Conservation (phyloP, 129 eudicot species). For the Glebionis coronaria region DNA sequence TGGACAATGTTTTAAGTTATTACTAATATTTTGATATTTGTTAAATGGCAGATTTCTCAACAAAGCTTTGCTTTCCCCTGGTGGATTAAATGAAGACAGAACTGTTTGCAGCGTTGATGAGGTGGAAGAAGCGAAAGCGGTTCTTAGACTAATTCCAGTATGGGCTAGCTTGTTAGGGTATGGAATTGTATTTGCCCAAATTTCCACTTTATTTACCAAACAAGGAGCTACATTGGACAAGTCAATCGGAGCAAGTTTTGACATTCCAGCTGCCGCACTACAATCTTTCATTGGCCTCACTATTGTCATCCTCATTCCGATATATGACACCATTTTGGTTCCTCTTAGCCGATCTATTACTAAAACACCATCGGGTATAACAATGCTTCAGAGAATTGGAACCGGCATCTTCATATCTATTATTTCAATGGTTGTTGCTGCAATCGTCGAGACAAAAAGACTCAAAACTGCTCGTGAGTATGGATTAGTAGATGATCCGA, state of each 20-base stretch:
- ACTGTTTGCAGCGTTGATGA: constrained; percentile 29
- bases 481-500: constrained; percentile 26
- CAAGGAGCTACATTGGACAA: constrained; percentile 70
- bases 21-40: background rate
- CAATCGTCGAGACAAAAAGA: constrained; percentile 44
- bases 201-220: constrained; percentile 55
- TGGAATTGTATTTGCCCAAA: constrained; percentile 48
- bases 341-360: constrained; percentile 47
- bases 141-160: constrained; percentile 47
- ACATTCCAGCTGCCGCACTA: constrained; percentile 64
- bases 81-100: constrained; percentile 24
- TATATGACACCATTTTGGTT: constrained; percentile 56
- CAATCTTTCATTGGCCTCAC: constrained; percentile 36
- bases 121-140: constrained; percentile 51
- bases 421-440: constrained; percentile 40
- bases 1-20: no score
- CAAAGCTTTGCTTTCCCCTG: constrained; percentile 34
- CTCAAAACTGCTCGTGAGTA: constrained; percentile 37
- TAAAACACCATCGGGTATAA: constrained; percentile 47
- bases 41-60: constrained; percentile 41
- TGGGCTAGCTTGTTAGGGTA: constrained; percentile 52
- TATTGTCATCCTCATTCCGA: constrained; percentile 44
- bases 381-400: constrained; percentile 52
- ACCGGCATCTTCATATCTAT: constrained; percentile 39
- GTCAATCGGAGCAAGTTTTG: constrained; percentile 37